These are phyloP conservation scores for Diaporthe citri DNA, from an alignment of 2,329 filamentous ascomycete genomes.

Conservation along the genomic window DNA sequence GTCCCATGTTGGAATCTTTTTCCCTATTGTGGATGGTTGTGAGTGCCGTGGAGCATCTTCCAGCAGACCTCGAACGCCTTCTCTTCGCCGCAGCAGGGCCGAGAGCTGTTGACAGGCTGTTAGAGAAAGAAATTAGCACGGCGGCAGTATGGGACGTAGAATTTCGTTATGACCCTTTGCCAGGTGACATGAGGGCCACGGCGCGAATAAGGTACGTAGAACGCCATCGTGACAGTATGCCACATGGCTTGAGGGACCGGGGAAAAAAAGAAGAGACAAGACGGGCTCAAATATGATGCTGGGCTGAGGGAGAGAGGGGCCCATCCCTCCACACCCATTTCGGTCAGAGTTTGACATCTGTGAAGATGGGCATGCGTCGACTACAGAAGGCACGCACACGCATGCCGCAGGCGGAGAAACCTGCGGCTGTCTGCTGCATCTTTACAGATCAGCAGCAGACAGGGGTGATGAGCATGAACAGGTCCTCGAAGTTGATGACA, in stretches of 20 bases:
- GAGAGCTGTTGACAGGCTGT: constrained; percentile 44
- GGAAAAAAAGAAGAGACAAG: too few relatives aligned
- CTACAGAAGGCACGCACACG: background rate
- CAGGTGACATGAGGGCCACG: background rate
- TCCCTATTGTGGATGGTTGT: background rate
- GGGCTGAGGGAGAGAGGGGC: background rate
- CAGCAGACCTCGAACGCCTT: constrained; percentile 89
- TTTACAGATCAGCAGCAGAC: background rate
- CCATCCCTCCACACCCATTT: background rate
- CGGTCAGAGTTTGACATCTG: background rate
- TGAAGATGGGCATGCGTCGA: background rate
- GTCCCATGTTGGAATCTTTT: too few relatives aligned
- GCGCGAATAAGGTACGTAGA: background rate
- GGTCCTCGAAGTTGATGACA: too few relatives aligned
- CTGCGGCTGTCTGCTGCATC: background rate
- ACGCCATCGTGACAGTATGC: background rate
- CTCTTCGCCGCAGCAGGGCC: constrained; percentile 58
- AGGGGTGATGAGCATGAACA: background rate
- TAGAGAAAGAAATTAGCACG: background rate
- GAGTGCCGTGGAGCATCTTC: constrained; percentile 82
- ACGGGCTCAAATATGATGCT: background rate
- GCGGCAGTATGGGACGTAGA: background rate
- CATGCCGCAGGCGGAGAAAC: background rate
- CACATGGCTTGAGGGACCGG: background rate
- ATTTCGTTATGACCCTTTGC: background rate